Conservation (phyloP, 179 eudicot genomes). For the Corrigiola litoralis region DNA sequence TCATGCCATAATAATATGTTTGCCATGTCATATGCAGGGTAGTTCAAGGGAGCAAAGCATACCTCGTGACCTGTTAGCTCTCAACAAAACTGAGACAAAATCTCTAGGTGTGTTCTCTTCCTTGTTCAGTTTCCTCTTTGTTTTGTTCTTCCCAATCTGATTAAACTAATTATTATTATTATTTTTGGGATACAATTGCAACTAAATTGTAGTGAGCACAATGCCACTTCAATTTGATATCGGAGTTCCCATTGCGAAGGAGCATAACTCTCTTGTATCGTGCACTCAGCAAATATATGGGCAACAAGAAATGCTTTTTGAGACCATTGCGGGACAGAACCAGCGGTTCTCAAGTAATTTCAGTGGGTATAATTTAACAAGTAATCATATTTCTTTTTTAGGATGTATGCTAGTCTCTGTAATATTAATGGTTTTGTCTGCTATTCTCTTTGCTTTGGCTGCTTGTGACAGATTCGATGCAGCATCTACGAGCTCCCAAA, state of each 20-base stretch:
- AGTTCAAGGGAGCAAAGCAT: slow-evolving; percentile 26
- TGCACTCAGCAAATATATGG: slow-evolving; percentile 16
- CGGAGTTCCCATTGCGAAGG: slow-evolving; percentile 1
- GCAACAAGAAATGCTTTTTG: slow-evolving; percentile 8
- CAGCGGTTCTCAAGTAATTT: slow-evolving; percentile 9
- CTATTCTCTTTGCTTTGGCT: not conserved
- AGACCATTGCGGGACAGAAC: not conserved
- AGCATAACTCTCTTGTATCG: slow-evolving; percentile 3
- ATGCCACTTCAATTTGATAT: slow-evolving; percentile 6
- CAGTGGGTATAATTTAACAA: slow-evolving; percentile 7
- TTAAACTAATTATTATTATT: not conserved
- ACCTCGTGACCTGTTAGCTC: slow-evolving; percentile 21
- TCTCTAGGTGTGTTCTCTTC: slow-evolving; percentile 26
- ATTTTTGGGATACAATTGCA: not conserved
- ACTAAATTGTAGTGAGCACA: not conserved
- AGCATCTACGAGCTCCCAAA: slow-evolving; percentile 8
- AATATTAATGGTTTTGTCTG: not conserved
- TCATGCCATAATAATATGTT: slow-evolving; percentile 5
- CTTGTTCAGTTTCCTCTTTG: not conserved
- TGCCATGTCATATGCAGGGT: slow-evolving; percentile 25
- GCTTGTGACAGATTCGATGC: slow-evolving; percentile 17
- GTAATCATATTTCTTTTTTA: not conserved
- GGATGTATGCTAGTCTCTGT: not conserved
- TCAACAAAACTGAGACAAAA: slow-evolving; percentile 18
- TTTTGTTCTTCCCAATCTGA: too few species aligned